Evolutionary conservation across 306 rosid species (phyloP).

Genomic region (Casuarina cunninghamiana): DNA sequence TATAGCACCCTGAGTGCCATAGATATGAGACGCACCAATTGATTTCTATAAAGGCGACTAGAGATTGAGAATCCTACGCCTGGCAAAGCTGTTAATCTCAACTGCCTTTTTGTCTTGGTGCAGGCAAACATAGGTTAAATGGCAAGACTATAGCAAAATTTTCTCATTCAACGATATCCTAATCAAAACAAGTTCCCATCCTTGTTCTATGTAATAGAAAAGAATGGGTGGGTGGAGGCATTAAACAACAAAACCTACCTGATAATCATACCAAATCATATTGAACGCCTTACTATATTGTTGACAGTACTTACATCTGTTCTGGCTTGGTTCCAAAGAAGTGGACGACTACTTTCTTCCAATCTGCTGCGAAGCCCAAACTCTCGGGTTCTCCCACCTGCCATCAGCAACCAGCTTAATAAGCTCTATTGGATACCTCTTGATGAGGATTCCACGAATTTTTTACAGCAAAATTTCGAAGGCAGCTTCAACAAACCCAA

Average conservation of each 20-base stretch:
- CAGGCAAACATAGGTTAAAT: not conserved
- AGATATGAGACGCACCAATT: not conserved
- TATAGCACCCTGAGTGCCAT: not conserved
- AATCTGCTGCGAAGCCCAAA: conserved; percentile 88
- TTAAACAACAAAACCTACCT: not conserved
- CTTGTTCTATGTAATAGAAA: not conserved
- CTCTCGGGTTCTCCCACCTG: conserved; percentile 96
- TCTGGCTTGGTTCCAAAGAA: conserved; percentile 81
- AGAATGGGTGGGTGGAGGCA: not conserved
- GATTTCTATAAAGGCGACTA: not conserved
- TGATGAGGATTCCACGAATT: not conserved
- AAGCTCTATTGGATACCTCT: conserved; percentile 14
- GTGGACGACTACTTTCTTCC: conserved; percentile 90
- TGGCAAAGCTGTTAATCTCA: not conserved
- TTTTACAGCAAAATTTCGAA: not conserved
- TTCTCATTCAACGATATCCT: not conserved
- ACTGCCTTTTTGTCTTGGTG: not conserved
- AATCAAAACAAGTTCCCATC: not conserved
- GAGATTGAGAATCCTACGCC: not conserved
- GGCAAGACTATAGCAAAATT: not conserved
- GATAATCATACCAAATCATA: conserved; percentile 1
- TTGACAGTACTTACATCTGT: conserved; percentile 72
- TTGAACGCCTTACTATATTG: conserved; percentile 18
- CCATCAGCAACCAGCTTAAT: conserved; percentile 39
- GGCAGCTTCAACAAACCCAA: not conserved